These are phyloP conservation scores for Penicillium paxilli DNA, from an alignment of 495 filamentous ascomycete species.

Conservation along the genomic window DNA sequence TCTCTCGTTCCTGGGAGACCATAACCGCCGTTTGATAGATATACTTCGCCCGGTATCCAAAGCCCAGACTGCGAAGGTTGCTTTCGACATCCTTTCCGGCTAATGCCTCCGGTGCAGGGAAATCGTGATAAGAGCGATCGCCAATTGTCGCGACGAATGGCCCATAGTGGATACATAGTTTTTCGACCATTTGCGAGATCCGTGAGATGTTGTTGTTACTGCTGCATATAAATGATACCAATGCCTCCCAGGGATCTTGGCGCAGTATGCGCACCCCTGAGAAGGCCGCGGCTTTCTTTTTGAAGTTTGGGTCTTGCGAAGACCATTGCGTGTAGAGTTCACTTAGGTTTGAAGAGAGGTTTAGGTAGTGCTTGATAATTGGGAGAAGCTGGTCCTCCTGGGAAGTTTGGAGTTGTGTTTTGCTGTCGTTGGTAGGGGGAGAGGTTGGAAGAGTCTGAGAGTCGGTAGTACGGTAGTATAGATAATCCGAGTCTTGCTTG, in stretches of 20 bases:
- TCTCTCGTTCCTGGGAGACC: slow-evolving; percentile 61
- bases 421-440: slow-evolving; percentile 25
- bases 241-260: slow-evolving; percentile 94
- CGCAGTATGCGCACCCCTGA: slow-evolving; percentile 90
- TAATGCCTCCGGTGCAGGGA: slow-evolving; percentile 73
- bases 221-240: slow-evolving; percentile 95
- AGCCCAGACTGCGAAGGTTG: slow-evolving; percentile 79
- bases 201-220: slow-evolving; percentile 97
- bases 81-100: slow-evolving; percentile 68
- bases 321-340: slow-evolving; percentile 88
- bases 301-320: slow-evolving; percentile 82
- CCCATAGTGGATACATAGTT: slow-evolving; percentile 85
- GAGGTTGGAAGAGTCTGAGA: slow-evolving; percentile 13
- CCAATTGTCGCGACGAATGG: slow-evolving; percentile 70
- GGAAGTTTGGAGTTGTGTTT: neutral
- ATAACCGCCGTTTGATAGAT: slow-evolving; percentile 81
- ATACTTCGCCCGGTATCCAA: slow-evolving; percentile 93
- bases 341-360: slow-evolving; percentile 70
- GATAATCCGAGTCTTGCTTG: slow-evolving; percentile 72
- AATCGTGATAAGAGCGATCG: slow-evolving; percentile 77
- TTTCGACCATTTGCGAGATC: slow-evolving; percentile 95
- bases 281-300: slow-evolving; percentile 81
- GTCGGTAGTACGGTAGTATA: slow-evolving; percentile 73
- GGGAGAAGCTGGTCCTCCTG: slow-evolving; percentile 62
- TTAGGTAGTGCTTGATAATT: slow-evolving; percentile 78